Conservation (phyloP, 192 early-diverging fungal species). For the Endogone sp. region DNA sequence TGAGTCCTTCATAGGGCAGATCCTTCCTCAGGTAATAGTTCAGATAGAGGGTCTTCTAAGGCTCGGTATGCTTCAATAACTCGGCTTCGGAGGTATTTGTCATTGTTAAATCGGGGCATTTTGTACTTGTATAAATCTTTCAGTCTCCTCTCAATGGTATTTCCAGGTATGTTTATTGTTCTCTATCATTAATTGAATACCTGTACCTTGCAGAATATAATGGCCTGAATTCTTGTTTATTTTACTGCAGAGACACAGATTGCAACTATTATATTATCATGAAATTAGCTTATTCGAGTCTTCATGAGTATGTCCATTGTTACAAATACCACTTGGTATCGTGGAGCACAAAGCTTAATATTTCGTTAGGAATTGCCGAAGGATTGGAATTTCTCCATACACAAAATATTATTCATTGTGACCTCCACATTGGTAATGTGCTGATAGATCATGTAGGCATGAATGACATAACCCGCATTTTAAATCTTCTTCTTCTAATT, state of each 20-base stretch:
- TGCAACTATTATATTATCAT: not conserved
- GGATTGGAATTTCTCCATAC: not conserved
- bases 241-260: not conserved
- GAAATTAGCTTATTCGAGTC: not conserved
- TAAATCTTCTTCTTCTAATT: too few relatives aligned
- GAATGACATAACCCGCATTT: not conserved
- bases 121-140: too few relatives aligned
- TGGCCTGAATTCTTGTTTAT: too few relatives aligned
- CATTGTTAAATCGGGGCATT: too few relatives aligned
- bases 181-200: not conserved
- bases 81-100: too few relatives aligned
- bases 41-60: too few relatives aligned
- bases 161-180: not conserved
- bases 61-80: too few relatives aligned
- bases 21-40: too few relatives aligned
- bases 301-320: not conserved
- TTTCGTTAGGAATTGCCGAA: not conserved
- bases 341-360: not conserved
- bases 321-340: not conserved
- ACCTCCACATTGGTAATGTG: not conserved
- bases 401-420: not conserved
- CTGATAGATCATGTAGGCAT: not conserved
- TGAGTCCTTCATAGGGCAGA: too few relatives aligned
- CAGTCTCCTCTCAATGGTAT: too few relatives aligned
- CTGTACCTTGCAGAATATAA: too few relatives aligned